Percentiles rank a stretch among this genome's conserved stretches.
These are phyloP conservation scores for Dactylellina sp. DNA, from an alignment of 2,329 filamentous ascomycete species.

Conservation along the genomic window DNA sequence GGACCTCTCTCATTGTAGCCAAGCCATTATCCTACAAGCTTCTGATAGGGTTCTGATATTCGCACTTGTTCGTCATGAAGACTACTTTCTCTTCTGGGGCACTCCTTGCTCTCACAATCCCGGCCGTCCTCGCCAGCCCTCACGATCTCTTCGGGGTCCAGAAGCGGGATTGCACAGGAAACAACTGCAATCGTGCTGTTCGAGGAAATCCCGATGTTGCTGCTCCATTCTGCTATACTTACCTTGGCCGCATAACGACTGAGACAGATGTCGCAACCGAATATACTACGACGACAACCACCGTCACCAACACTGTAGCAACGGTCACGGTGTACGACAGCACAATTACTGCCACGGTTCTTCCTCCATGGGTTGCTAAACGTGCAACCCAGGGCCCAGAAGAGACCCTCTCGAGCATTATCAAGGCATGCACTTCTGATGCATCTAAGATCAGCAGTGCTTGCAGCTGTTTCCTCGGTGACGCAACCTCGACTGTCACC, in stretches of 20 bases:
- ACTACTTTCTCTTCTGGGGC: conserved; percentile 1
- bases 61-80: conserved; percentile 21
- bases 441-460: conserved; percentile 13
- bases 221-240: conserved; percentile 8
- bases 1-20: background rate
- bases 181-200: conserved; percentile 27
- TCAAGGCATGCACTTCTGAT: conserved; percentile 8
- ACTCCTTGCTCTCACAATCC: conserved; percentile 10
- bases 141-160: background rate
- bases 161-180: conserved; percentile 8
- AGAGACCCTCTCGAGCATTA: conserved; percentile 2
- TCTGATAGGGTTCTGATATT: conserved; percentile 8
- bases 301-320: conserved; percentile 3
- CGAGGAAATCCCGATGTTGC: conserved; percentile 15
- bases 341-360: conserved; percentile 18
- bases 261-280: background rate
- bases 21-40: conserved; percentile 2
- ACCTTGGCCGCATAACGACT: conserved; percentile 15
- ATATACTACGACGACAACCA: conserved; percentile 10
- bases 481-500: conserved; percentile 14
- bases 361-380: conserved; percentile 8
- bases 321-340: conserved; percentile 10
- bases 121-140: conserved; percentile 23
- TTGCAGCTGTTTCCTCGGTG: conserved; percentile 32
- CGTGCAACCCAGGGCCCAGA: background rate